Percentiles rank a stretch among this genome's conserved stretches.
These are phyloP conservation scores for Myrica gale DNA, from an alignment of 306 rosid genomes.

Conservation along the genomic window DNA sequence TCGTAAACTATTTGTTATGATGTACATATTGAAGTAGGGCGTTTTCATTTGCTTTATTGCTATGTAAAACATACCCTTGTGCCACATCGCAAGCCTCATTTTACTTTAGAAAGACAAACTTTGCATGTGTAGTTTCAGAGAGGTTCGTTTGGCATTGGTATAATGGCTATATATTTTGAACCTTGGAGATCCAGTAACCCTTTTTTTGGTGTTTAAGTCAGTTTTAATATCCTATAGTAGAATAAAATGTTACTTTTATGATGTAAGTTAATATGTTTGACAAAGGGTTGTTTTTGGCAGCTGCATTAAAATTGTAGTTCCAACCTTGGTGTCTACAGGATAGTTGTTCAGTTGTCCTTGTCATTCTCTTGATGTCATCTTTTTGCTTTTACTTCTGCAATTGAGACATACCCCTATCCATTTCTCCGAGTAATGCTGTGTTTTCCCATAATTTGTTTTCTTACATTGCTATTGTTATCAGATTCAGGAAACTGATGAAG, in stretches of 20 bases:
- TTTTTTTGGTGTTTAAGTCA: not conserved
- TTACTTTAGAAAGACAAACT: not conserved
- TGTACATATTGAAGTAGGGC: not conserved
- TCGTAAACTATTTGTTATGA: not conserved
- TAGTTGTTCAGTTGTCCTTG: not conserved
- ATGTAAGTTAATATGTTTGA: not conserved
- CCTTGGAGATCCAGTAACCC: not conserved
- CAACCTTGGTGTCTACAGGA: not conserved
- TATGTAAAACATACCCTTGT: not conserved
- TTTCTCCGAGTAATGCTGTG: not conserved
- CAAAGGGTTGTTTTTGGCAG: not conserved
- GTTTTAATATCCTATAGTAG: not conserved
- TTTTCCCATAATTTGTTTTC: not conserved
- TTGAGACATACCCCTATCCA: not conserved
- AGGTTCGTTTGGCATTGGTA: not conserved
- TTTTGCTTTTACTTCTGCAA: no score
- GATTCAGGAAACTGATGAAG: slow-evolving; percentile 82
- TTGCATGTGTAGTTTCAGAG: not conserved
- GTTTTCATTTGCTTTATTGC: not conserved
- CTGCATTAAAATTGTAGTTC: no score
- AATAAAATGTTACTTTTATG: not conserved
- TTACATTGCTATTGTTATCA: slow-evolving; percentile 20
- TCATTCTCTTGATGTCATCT: not conserved
- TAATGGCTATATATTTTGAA: not conserved
- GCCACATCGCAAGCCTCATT: not conserved